Percentiles rank a stretch among this genome's conserved stretches.
phyloP scores from a whole-genome alignment of 176 grass and related monocot species.

The Oryza longistaminata region DNA sequence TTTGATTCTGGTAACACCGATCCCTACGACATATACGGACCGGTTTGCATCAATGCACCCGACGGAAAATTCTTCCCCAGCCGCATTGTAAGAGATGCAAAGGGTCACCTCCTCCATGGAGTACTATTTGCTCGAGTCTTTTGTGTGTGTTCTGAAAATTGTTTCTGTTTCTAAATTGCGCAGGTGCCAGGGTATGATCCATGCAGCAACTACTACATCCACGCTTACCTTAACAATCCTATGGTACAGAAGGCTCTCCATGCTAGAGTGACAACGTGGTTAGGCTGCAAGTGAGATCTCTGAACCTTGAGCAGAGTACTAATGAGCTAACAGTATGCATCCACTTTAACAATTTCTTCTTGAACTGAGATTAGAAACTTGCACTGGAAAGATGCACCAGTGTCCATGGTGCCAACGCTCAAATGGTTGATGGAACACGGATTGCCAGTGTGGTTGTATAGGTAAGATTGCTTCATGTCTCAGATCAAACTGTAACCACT shows the following conservation, averaged over 20 bases:
- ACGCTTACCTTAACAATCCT: slow-evolving; percentile 40
- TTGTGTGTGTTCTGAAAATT: not conserved
- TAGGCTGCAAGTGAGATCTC: slow-evolving; percentile 34
- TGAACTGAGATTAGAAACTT: slow-evolving; percentile 4
- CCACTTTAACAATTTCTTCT: not conserved
- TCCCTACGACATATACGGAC: slow-evolving; percentile 41
- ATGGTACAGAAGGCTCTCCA: slow-evolving; percentile 44
- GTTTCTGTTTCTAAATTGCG: not conserved
- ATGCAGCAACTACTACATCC: slow-evolving; percentile 20
- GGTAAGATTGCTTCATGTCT: slow-evolving; percentile 13
- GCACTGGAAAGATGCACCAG: slow-evolving; percentile 37
- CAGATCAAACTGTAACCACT: not conserved
- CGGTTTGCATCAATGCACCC: slow-evolving; percentile 10
- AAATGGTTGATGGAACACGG: slow-evolving; percentile 29
- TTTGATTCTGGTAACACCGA: slow-evolving; percentile 11
- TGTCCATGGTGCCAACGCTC: slow-evolving; percentile 25
- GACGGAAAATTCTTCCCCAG: slow-evolving; percentile 17
- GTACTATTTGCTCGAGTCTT: not conserved
- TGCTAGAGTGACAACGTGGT: slow-evolving; percentile 21
- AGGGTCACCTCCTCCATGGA: not conserved
- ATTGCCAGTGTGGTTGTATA: slow-evolving; percentile 45
- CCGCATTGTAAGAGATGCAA: not conserved
- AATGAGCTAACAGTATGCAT: not conserved
- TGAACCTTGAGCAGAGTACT: not conserved
- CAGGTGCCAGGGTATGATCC: slow-evolving; percentile 41